Evolutionary conservation across 805 yeast genomes (phyloP).

Genomic region (Danielia reshetovae): DNA sequence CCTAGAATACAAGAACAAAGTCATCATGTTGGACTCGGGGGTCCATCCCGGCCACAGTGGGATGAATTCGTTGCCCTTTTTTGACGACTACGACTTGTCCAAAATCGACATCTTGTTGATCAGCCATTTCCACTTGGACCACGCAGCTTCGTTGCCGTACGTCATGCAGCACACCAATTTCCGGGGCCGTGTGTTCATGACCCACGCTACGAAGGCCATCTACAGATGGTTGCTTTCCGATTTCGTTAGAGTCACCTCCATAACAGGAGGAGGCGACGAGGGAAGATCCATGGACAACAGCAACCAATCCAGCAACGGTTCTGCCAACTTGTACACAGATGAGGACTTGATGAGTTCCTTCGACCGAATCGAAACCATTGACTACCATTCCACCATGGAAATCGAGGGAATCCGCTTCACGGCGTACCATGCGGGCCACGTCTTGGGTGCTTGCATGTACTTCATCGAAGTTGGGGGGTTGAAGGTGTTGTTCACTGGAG

Average conservation of each 20-base stretch:
- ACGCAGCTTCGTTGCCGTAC: constrained; percentile 96
- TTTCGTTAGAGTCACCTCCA: constrained; percentile 83
- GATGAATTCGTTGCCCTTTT: constrained; percentile 85
- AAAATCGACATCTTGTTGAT: constrained; percentile 82
- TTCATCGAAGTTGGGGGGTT: constrained; percentile 92
- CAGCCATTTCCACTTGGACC: constrained; percentile 95
- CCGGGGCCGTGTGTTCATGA: constrained; percentile 96
- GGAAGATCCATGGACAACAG: constrained; percentile 12
- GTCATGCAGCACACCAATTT: constrained; percentile 96
- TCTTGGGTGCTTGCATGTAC: constrained; percentile 97
- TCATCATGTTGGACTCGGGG: constrained; percentile 96
- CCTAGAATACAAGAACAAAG: constrained; percentile 86
- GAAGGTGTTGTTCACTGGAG: constrained; percentile 89
- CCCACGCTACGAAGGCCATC: constrained; percentile 98
- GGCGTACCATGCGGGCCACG: constrained; percentile 99
- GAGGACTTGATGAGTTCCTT: constrained; percentile 86
- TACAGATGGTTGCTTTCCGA: constrained; percentile 93
- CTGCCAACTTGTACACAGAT: constrained; percentile 71
- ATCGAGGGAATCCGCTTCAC: constrained; percentile 93
- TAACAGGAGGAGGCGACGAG: constrained; percentile 42
- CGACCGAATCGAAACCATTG: constrained; percentile 88
- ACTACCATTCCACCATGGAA: constrained; percentile 92
- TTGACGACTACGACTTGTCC: constrained; percentile 89
- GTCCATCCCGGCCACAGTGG: constrained; percentile 96
- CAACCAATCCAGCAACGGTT: constrained; percentile 8